Evolutionary conservation across 441 rosid species (phyloP).

Genomic region (Theobroma grandiflorum): DNA sequence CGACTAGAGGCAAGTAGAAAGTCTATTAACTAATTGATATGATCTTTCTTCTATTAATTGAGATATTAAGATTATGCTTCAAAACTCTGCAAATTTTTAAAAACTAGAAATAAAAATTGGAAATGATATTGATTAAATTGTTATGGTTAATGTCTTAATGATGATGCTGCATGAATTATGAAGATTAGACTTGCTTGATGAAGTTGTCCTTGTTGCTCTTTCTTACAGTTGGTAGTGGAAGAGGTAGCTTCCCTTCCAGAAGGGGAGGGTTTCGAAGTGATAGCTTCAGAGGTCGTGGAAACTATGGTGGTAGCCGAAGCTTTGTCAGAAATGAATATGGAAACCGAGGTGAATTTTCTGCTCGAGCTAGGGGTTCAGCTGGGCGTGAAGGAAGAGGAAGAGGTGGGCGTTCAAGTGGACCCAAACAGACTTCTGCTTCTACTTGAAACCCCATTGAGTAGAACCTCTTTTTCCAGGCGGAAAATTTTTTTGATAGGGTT

Average conservation of each 20-base stretch:
- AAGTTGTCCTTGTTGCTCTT: constrained; percentile 21
- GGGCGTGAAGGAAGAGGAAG: constrained; percentile 68
- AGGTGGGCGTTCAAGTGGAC: constrained; percentile 31
- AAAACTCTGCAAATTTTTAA: neutral
- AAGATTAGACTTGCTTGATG: neutral
- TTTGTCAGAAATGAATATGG: constrained; percentile 58
- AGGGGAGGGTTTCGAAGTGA: constrained; percentile 61
- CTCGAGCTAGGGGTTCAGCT: constrained; percentile 52
- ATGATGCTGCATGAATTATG: neutral
- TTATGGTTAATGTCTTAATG: neutral
- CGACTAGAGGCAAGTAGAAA: constrained; percentile 51
- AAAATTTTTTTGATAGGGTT: neutral
- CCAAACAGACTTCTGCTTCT: neutral
- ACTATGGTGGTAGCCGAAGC: constrained; percentile 51
- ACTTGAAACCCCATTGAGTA: neutral
- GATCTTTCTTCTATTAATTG: neutral
- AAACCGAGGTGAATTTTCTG: constrained; percentile 52
- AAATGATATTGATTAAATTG: neutral
- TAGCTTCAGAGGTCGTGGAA: constrained; percentile 59
- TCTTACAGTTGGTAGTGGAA: constrained; percentile 54
- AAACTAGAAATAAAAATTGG: neutral
- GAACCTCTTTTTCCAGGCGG: neutral
- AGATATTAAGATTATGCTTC: neutral
- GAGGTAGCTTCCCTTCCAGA: constrained; percentile 55
- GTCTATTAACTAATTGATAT: neutral